A percentile compares a stretch with the other conserved stretches of the same genome.
Evolutionary conservation across 768 basidiomycete genomes (phyloP).

Genomic region (Calocera cornea): DNA sequence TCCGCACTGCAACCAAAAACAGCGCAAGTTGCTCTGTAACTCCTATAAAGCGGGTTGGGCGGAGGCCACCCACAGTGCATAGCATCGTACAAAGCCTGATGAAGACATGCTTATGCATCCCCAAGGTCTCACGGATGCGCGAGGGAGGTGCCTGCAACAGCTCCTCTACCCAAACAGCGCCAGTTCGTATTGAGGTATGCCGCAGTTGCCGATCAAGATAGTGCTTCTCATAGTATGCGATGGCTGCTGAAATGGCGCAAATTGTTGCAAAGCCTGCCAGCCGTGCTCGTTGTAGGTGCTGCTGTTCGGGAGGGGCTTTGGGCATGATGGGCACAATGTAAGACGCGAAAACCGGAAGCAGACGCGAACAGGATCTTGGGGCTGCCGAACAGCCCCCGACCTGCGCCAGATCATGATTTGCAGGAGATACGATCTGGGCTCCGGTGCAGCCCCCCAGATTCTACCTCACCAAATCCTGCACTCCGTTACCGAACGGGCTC

Average conservation of each 20-base stretch:
- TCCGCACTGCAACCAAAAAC: slow-evolving; percentile 24
- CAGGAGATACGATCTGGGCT: not conserved
- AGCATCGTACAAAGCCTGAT: slow-evolving; percentile 19
- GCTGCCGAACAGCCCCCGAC: not conserved
- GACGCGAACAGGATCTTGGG: not conserved
- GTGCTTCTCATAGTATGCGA: not conserved
- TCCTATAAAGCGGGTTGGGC: slow-evolving; percentile 17
- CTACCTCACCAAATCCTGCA: not conserved
- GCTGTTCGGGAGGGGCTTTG: not conserved
- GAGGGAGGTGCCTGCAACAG: slow-evolving; percentile 16
- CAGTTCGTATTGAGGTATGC: slow-evolving; percentile 18
- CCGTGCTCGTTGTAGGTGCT: not conserved
- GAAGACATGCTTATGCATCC: slow-evolving; percentile 23
- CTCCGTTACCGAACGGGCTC: not conserved
- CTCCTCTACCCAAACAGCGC: slow-evolving; percentile 17
- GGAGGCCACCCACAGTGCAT: slow-evolving; percentile 14
- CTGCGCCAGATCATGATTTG: not conserved
- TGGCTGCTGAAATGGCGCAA: not conserved
- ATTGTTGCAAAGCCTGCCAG: not conserved
- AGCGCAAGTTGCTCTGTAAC: slow-evolving; percentile 30
- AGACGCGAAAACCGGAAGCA: not conserved
- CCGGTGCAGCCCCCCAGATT: not conserved
- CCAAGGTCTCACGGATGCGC: slow-evolving; percentile 16
- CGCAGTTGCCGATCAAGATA: not conserved
- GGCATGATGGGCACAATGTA: not conserved